Base-by-base conservation (phyloP, 768 basidiomycete genomes). In the Phlebiopsis flavidoalba region DNA sequence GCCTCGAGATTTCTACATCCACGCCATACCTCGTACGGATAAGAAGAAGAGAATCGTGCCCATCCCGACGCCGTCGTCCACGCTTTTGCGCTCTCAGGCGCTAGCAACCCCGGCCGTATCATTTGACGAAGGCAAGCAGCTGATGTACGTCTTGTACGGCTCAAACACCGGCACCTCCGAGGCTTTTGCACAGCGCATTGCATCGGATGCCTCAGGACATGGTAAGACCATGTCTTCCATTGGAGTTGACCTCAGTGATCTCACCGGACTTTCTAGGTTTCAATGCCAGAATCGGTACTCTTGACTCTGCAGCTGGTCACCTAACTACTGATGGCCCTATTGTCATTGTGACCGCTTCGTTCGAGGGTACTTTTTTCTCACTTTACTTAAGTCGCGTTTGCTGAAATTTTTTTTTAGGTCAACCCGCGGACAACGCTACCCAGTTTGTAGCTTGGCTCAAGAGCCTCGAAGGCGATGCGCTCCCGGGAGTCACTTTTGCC, bases 141-240 rank as follows among this genome's bases (percentile, higher is more conserved):
- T 70, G 37, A 37, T 79, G 51, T 75, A 76, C 55, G 67, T 78
- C 15, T 65, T 76, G n/a, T 79, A 76, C 63, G 77, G 79, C 3
- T 78, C 77, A 31, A 82, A 82, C 67, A 75, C 78, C 2, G 81
- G 80, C 14, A 77, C 78, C 0, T 80, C 75, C 26, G 78, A 81
- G 67, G 72, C 75, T 22, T 80, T 83, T 59, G 79, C 80, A 21
- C 76, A 79, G 66, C 65, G 79, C 22, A 66, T 82, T 21, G 78
- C 75, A 5, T 73, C 72, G 35, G 75, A 75, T 37, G 78, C 78
- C 8, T 56, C 70, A 0, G 60, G 62, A 4, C 72, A 78, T 61
- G 80, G 78, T 79, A 58, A 15, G 63, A 3, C 24, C 17, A 26
- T 36, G 26, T 37, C 35, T 35, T 36, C 60, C 52, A 33, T 31